Evolutionary conservation across 1,284 basidiomycete genomes (phyloP), one percentile per base, ranked within the genome.

Genomic region (Boletus semigastroideus): DNA sequence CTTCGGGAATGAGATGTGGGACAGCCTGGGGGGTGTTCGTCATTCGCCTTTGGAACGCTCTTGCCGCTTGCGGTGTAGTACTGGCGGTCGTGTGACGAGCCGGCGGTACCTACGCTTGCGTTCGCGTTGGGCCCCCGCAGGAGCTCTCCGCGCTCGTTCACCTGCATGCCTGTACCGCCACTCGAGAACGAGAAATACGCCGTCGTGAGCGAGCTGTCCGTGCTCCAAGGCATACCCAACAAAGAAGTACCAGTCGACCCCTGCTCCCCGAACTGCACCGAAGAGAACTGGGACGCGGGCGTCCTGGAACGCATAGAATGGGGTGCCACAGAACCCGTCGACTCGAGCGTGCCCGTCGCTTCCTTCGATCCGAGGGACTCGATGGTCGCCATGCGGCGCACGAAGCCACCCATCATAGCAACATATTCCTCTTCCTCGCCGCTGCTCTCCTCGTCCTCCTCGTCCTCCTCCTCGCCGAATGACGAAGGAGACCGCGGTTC

Each of bases 381-480:
- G 57, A 89, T 89, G n/a, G 87, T 89, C 31, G 86, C 82, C 86
- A 89, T 87, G 30, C 86, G 82, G 48, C 78, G 75, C 46, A 89
- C 76, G 56, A 75, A 78, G 20, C 78, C 73, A 47, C 86, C 84
- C 46, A 88, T 70, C 47, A 89, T 74, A 17, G 74, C 74, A 19
- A 87, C 70, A 52, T 77, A 76, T 49, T 70, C 73, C 46, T 72
- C 68, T 49, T 79, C 78, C 42, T 82, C 80, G 40, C 46, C 46
- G 9, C 54, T 71, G 61, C 51, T 22, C 30, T 69, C 47, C 17
- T 28, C 61, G 27, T 78, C 76, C 16, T 22, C 47, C 17, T 28
- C 61, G 27, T 78, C 76, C 16, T 20, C 56, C 13, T 49, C 52
- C n/a, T 13, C 20, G 27, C 52, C 51, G 14, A 14, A 45, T 42